phyloP scores from a whole-genome alignment of 2,329 filamentous ascomycete species.

The Didymellaceae sp. region DNA sequence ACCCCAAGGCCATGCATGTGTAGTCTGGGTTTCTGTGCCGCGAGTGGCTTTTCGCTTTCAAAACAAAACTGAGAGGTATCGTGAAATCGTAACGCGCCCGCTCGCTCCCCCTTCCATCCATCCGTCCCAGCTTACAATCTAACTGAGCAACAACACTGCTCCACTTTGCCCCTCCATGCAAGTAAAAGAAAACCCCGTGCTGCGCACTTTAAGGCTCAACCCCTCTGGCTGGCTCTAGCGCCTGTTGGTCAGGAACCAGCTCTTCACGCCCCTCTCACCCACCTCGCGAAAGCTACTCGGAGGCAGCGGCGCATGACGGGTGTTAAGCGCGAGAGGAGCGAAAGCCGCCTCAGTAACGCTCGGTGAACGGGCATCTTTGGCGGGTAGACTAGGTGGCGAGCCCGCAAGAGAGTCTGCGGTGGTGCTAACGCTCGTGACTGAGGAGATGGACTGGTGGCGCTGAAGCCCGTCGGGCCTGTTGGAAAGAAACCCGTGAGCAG shows the following conservation, averaged over 20 bases:
- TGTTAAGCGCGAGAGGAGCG: slow-evolving; percentile 46
- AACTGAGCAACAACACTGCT: slow-evolving; percentile 8
- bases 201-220: background rate
- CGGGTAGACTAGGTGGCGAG: slow-evolving; percentile 38
- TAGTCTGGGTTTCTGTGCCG: no score
- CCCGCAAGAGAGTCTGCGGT: slow-evolving; percentile 25
- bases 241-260: slow-evolving; percentile 43
- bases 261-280: slow-evolving; percentile 27
- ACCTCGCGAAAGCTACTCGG: slow-evolving; percentile 31
- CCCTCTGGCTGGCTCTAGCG: slow-evolving; percentile 19
- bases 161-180: no score
- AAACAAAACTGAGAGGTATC: no score
- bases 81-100: no score
- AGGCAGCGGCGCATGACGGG: slow-evolving; percentile 37
- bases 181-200: background rate
- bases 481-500: slow-evolving; percentile 47
- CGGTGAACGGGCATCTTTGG: slow-evolving; percentile 35
- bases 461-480: slow-evolving; percentile 32
- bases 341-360: slow-evolving; percentile 36
- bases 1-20: no score
- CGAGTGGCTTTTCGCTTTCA: no score
- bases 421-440: slow-evolving; percentile 27
- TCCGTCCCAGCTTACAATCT: slow-evolving; percentile 5
- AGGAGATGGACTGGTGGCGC: slow-evolving; percentile 40
- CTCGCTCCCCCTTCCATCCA: no score